Conservation (phyloP, 768 basidiomycete genomes). For the Mycena vulgaris region DNA sequence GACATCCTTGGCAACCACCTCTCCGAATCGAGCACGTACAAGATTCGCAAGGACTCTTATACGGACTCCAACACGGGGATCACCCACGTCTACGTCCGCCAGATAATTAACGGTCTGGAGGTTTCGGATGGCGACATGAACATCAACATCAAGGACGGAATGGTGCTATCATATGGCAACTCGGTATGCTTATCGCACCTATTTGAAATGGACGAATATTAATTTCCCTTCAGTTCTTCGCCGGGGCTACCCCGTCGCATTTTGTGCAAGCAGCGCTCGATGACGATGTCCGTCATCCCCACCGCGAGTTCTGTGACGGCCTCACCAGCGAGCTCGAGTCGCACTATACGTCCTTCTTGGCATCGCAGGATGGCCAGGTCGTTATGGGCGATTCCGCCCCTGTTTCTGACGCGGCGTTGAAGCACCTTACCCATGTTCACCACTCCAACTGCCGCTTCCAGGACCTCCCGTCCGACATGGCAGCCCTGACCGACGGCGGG, state of each 20-base stretch:
- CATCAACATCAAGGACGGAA: constrained; percentile 89
- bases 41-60: constrained; percentile 87
- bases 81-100: constrained; percentile 90
- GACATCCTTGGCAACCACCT: constrained; percentile 61
- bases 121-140: constrained; percentile 95
- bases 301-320: constrained; percentile 67
- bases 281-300: constrained; percentile 58
- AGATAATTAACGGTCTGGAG: constrained; percentile 88
- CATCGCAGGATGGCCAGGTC: constrained; percentile 52
- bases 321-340: constrained; percentile 55
- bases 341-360: constrained; percentile 47
- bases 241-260: constrained; percentile 66
- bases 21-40: constrained; percentile 59
- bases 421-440: constrained; percentile 62
- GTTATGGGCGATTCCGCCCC: constrained; percentile 46
- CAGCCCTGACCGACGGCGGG: constrained; percentile 41
- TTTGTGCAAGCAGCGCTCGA: constrained; percentile 48
- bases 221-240: constrained; percentile 73
- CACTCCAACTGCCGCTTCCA: constrained; percentile 72
- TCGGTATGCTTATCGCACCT: constrained; percentile 69
- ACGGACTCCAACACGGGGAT: constrained; percentile 90
- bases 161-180: constrained; percentile 89
- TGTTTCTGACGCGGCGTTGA: constrained; percentile 38
- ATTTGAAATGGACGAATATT: not conserved
- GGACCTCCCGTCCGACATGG: constrained; percentile 56